Evolutionary conservation across 2,329 filamentous ascomycete genomes (phyloP).

Genomic region (Helotiales sp.): DNA sequence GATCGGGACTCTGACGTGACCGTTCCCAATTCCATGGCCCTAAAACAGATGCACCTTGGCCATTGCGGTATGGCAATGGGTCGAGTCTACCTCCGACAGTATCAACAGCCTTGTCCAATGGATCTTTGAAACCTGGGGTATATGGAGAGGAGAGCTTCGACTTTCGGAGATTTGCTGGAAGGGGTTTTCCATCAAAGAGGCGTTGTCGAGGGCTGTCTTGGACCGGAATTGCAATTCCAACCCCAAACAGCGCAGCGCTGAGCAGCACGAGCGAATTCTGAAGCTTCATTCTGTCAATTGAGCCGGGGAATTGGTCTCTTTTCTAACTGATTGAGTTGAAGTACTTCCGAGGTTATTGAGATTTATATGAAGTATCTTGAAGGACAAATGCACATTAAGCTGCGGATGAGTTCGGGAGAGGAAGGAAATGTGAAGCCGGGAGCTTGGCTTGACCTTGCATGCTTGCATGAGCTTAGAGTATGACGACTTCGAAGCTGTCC

Average conservation of each 20-base stretch:
- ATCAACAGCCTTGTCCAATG: constrained; percentile 67
- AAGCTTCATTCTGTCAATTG: constrained; percentile 37
- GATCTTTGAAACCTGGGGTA: constrained; percentile 62
- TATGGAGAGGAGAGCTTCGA: constrained; percentile 52
- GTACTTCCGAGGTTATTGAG: background rate
- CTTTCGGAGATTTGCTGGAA: constrained; percentile 49
- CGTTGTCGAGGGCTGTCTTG: constrained; percentile 61
- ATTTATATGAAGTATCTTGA: background rate
- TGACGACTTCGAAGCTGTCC: constrained; percentile 4
- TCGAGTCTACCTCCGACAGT: constrained; percentile 63
- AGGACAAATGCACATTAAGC: background rate
- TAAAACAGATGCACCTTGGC: constrained; percentile 67
- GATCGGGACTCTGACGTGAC: constrained; percentile 72
- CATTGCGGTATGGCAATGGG: constrained; percentile 68
- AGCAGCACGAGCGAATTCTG: constrained; percentile 32
- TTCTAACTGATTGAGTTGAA: background rate
- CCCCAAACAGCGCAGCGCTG: constrained; percentile 30
- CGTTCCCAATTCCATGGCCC: constrained; percentile 73
- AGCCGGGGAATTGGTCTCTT: background rate
- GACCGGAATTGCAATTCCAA: constrained; percentile 39
- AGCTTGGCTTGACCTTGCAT: background rate
- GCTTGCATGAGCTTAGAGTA: background rate
- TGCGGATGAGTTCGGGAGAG: background rate
- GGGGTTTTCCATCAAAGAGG: constrained; percentile 54
- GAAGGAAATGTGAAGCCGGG: background rate